These are phyloP conservation scores for Fusarium heterosporum DNA, from an alignment of 2,329 filamentous ascomycete genomes.

Conservation along the genomic window DNA sequence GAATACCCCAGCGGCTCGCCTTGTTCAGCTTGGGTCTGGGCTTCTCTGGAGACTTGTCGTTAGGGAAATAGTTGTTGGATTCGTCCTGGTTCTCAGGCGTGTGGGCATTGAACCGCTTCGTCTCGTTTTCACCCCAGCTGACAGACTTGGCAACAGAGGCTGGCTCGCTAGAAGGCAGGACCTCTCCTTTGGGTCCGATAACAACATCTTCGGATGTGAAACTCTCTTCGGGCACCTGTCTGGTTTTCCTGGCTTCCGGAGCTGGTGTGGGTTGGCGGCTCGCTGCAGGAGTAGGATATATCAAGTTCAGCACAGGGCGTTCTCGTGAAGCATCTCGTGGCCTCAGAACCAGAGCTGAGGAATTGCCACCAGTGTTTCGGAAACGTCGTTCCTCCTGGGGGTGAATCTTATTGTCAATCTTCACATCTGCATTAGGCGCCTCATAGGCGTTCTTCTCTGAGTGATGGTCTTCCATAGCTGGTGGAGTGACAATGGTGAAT, in stretches of 20 bases:
- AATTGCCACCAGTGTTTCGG: slow-evolving; percentile 44
- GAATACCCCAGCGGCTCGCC: slow-evolving; percentile 63
- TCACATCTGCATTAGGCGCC: slow-evolving; percentile 72
- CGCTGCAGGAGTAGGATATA: slow-evolving; percentile 67
- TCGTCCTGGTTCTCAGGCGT: slow-evolving; percentile 62
- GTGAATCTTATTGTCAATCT: slow-evolving; percentile 68
- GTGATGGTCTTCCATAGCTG: slow-evolving; percentile 60
- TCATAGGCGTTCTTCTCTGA: slow-evolving; percentile 64
- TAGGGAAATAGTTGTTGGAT: slow-evolving; percentile 47
- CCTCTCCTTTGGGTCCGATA: slow-evolving; percentile 57
- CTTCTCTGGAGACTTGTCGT: slow-evolving; percentile 44
- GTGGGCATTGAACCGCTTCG: slow-evolving; percentile 71
- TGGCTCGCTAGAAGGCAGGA: slow-evolving; percentile 49
- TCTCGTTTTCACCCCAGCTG: slow-evolving; percentile 74
- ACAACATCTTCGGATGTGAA: slow-evolving; percentile 51
- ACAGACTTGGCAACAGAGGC: slow-evolving; percentile 64
- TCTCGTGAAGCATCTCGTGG: slow-evolving; percentile 66
- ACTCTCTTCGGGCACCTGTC: slow-evolving; percentile 28
- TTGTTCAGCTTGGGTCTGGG: slow-evolving; percentile 53
- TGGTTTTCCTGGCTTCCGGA: slow-evolving; percentile 40
- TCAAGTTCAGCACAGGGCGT: slow-evolving; percentile 69
- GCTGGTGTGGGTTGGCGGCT: slow-evolving; percentile 59
- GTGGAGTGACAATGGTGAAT: slow-evolving; percentile 66
- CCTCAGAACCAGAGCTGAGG: slow-evolving; percentile 53
- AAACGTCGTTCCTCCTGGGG: slow-evolving; percentile 62